Percentiles rank a stretch among this genome's conserved stretches.
phyloP scores from a whole-genome alignment of 352 stramenopile genomes.

The Phytophthora tubulina region DNA sequence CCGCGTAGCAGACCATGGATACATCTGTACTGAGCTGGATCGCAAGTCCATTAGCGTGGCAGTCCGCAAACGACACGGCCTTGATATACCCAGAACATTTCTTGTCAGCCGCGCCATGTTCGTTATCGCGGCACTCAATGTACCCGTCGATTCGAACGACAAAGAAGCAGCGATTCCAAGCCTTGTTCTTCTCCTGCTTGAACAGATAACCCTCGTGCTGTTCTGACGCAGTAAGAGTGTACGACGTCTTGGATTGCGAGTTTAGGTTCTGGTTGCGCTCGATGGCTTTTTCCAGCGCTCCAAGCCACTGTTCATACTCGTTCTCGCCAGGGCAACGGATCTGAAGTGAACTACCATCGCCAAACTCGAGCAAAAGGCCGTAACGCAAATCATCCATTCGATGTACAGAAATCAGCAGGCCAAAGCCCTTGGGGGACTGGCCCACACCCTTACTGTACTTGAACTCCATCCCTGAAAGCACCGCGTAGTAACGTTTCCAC shows the following conservation, averaged over 20 bases:
- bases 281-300: constrained; percentile 57
- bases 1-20: constrained; percentile 78
- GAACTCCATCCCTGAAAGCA: constrained; percentile 78
- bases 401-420: constrained; percentile 56
- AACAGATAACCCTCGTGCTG: constrained; percentile 78
- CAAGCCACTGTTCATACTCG: constrained; percentile 67
- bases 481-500: constrained; percentile 81
- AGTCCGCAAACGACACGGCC: constrained; percentile 74
- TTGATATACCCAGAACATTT: constrained; percentile 75
- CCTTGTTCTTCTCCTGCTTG: constrained; percentile 66
- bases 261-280: constrained; percentile 62
- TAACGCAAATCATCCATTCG: constrained; percentile 56
- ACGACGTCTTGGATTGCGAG: constrained; percentile 73
- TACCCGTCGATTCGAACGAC: constrained; percentile 77
- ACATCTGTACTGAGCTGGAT: constrained; percentile 75
- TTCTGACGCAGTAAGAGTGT: constrained; percentile 69
- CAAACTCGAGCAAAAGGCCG: constrained; percentile 67
- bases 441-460: constrained; percentile 75
- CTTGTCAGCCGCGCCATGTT: constrained; percentile 51
- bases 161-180: constrained; percentile 72
- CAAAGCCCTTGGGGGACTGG: constrained; percentile 74
- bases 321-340: constrained; percentile 56
- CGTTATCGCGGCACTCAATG: constrained; percentile 68
- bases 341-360: constrained; percentile 50
- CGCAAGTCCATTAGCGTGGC: constrained; percentile 71